A percentile compares a stretch with the other conserved stretches of the same genome.
These are phyloP conservation scores for Paecilomyces sp. DNA, from an alignment of 2,329 filamentous ascomycete species.

Conservation along the genomic window DNA sequence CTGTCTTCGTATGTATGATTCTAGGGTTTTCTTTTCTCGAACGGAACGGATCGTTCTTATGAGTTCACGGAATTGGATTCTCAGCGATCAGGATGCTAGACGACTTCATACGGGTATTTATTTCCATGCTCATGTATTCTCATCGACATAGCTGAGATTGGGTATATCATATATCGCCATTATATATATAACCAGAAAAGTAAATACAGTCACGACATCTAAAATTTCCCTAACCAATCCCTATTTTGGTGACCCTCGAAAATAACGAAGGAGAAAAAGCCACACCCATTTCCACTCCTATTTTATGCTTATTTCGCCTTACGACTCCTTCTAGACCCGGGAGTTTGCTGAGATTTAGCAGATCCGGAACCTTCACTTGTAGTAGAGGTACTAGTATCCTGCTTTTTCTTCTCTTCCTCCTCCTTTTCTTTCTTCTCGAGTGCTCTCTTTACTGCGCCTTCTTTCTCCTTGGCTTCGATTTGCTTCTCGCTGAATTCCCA, in stretches of 20 bases:
- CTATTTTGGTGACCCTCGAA: not conserved
- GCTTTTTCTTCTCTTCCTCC: conserved; percentile 6
- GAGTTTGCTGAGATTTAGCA: conserved; percentile 19
- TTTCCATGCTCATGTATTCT: no score
- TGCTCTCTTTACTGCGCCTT: conserved; percentile 58
- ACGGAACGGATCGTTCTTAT: no score
- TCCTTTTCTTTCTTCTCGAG: conserved; percentile 48
- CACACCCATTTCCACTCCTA: not conserved
- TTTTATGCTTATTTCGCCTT: conserved; percentile 17
- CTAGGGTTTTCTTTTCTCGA: not conserved
- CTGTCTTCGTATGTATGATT: not conserved
- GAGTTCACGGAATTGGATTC: no score
- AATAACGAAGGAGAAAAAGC: no score
- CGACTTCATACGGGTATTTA: no score
- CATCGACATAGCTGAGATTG: no score
- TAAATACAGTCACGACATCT: no score
- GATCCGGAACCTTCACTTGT: not conserved
- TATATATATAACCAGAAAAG: no score
- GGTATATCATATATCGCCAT: no score
- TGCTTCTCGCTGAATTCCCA: conserved; percentile 86
- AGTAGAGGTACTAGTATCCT: not conserved
- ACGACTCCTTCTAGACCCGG: conserved; percentile 34
- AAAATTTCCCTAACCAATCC: not conserved
- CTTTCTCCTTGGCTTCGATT: conserved; percentile 74
- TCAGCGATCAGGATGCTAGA: no score